Base-by-base conservation (phyloP, 2,329 filamentous ascomycete species). In the Coleophoma crateriformis region DNA sequence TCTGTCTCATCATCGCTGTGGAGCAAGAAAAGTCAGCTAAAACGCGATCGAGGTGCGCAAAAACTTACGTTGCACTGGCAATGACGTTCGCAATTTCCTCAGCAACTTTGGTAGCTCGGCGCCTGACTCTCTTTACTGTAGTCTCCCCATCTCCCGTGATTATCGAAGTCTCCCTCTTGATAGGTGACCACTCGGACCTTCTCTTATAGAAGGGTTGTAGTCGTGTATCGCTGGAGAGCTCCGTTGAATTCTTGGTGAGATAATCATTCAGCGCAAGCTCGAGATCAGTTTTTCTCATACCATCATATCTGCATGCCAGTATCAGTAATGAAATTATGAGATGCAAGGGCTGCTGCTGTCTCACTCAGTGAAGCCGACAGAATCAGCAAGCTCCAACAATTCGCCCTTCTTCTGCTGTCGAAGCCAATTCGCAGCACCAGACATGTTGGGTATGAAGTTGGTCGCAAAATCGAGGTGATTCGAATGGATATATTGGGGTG, bases 391-490 rank as follows among this genome's bases (percentile, higher is more conserved):
- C 55, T 88, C 85, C 60, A 82, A 68, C 50, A 96, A 79, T 57
- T 92, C 88, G 60, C 76, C 77, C 77, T 95, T 95, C 74, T 87
- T 85, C 78, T 94, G 87, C 67, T 79, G 78, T 68, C 84, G 80
- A 66, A 96, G 77, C 82, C 87, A 95, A 22, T 41, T 41, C 22
- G 39, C 39, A n/a, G 39, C 39, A 17, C 35, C 15, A 17, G 35
- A n/a, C 35, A 38, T 38, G 3, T n/a, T 38, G 35, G 15, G 35
- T 27, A 38, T 38, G 15, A n/a, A 14, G 14, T 38, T 38, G 35
- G 35, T 38, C 35, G 35, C 35, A 17, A 38, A 38, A 17, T 38
- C 14, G 35, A n/a, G 35, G 15, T 14, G 35, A 7, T 38, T 38
- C 27, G 6, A 27, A 27, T 27, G 27, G 27, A 7, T 27, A 27